Conservation (phyloP, 495 filamentous ascomycete genomes). For the Aspergillus wentii region DNA sequence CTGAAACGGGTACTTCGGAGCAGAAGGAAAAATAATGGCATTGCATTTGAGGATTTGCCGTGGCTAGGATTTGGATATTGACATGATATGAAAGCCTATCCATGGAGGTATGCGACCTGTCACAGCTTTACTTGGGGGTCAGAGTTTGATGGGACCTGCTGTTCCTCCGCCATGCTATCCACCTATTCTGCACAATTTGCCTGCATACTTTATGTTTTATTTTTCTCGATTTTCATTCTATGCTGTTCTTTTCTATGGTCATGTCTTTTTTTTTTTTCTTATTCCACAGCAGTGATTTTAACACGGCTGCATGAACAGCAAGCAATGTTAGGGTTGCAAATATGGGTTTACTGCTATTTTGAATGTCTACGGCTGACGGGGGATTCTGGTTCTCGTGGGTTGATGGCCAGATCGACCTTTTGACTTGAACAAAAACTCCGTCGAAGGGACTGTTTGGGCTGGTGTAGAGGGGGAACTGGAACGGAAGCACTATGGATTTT, state of each 20-base stretch:
- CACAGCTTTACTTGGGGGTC: too few species aligned
- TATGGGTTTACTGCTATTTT: constrained; percentile 13
- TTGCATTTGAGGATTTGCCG: constrained; percentile 6
- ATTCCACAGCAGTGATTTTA: constrained; percentile 7
- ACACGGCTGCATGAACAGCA: constrained; percentile 12
- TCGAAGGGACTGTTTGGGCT: constrained; percentile 3
- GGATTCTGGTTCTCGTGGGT: constrained; percentile 1
- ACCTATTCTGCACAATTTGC: too few species aligned
- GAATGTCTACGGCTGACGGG: too few species aligned
- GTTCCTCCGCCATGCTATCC: too few species aligned
- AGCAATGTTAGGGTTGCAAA: constrained; percentile 12
- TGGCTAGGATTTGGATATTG: too few species aligned
- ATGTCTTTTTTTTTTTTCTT: constrained; percentile 1
- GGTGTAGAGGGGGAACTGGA: too few species aligned
- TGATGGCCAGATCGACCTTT: too few species aligned
- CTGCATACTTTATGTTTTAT: too few species aligned
- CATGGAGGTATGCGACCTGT: constrained; percentile 10
- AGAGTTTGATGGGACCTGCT: too few species aligned
- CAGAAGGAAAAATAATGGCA: constrained; percentile 1
- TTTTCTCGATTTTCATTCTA: too few species aligned
- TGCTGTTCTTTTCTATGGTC: neutral
- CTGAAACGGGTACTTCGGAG: constrained; percentile 15
- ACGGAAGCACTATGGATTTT: too few species aligned
- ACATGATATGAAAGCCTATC: too few species aligned
- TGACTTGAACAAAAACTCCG: neutral